Conservation (phyloP, 2,329 filamentous ascomycete species). For the Amphichorda felina region DNA sequence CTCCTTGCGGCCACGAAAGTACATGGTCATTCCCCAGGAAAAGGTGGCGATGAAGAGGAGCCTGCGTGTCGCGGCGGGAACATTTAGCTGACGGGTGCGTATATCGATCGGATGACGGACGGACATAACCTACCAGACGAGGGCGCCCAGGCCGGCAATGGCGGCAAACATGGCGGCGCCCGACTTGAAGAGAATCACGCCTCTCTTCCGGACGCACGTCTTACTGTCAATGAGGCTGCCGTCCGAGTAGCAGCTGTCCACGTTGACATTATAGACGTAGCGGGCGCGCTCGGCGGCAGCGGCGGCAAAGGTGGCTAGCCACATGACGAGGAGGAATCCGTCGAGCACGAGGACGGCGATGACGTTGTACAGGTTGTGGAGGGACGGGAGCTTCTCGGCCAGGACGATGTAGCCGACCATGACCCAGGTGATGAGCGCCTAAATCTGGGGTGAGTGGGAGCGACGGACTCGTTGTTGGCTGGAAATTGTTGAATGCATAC, state of each 20-base stretch:
- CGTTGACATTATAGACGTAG: conserved; percentile 19
- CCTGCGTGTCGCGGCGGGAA: conserved; percentile 9
- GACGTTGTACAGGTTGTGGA: conserved; percentile 27
- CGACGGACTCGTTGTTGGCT: too few relatives aligned
- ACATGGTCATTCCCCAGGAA: conserved; percentile 20
- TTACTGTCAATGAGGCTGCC: conserved; percentile 26
- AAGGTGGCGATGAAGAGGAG: conserved; percentile 25
- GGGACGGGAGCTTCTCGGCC: conserved; percentile 23
- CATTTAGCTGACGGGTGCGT: neutral
- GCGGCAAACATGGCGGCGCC: conserved; percentile 23
- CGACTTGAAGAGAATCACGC: conserved; percentile 20
- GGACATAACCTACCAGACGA: conserved; percentile 22
- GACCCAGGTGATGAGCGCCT: conserved; percentile 29
- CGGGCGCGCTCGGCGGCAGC: conserved; percentile 24
- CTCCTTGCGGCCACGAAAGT: conserved; percentile 23
- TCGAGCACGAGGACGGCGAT: conserved; percentile 31
- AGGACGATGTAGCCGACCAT: conserved; percentile 27
- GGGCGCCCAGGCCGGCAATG: conserved; percentile 29
- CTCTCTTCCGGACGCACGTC: conserved; percentile 15
- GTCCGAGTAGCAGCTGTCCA: conserved; percentile 20
- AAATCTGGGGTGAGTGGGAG: neutral
- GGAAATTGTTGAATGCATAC: conserved; percentile 14
- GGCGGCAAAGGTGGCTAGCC: conserved; percentile 31
- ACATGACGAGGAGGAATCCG: conserved; percentile 30
- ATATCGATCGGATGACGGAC: too few relatives aligned